Conservation (phyloP, 2,329 filamentous ascomycete species). For the Pseudophaeomoniella oleicola region DNA sequence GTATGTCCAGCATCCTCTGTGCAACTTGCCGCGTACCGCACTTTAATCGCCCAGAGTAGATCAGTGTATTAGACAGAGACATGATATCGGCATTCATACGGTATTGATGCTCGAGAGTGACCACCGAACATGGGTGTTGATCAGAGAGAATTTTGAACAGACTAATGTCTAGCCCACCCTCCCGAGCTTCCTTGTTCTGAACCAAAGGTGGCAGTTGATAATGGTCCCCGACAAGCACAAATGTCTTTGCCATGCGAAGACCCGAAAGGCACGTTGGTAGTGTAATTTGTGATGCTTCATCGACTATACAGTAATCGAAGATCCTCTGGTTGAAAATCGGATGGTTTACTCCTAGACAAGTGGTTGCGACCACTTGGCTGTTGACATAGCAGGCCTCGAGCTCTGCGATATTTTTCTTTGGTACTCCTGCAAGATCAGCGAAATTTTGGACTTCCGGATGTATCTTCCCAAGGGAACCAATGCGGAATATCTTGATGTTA, state of each 20-base stretch:
- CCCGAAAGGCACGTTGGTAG: constrained; percentile 87
- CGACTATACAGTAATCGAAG: constrained; percentile 97
- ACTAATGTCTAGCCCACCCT: constrained; percentile 79
- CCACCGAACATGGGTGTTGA: constrained; percentile 70
- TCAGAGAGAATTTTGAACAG: constrained; percentile 91
- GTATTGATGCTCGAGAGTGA: constrained; percentile 89
- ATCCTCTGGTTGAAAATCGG: constrained; percentile 72
- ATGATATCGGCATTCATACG: constrained; percentile 98
- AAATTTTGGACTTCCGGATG: constrained; percentile 80
- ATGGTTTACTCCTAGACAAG: constrained; percentile 84
- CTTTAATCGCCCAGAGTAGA: constrained; percentile 80
- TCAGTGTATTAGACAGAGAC: constrained; percentile 80
- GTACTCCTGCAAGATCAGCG: constrained; percentile 59
- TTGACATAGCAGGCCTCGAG: constrained; percentile 72
- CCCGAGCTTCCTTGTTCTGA: constrained; percentile 73
- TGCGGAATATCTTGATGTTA: constrained; percentile 63
- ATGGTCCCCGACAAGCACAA: constrained; percentile 92
- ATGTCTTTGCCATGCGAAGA: constrained; percentile 81
- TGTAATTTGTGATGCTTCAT: constrained; percentile 95
- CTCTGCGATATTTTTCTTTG: constrained; percentile 66
- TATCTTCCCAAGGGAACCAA: constrained; percentile 73
- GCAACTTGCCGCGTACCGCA: constrained; percentile 73
- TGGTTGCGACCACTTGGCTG: constrained; percentile 82
- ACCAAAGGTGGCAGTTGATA: constrained; percentile 91
- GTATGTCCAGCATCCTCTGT: constrained; percentile 51